Evolutionary conservation across 331 rosid species (phyloP), one percentile per base, ranked within the genome.

Genomic region (Rosa hybrid): DNA sequence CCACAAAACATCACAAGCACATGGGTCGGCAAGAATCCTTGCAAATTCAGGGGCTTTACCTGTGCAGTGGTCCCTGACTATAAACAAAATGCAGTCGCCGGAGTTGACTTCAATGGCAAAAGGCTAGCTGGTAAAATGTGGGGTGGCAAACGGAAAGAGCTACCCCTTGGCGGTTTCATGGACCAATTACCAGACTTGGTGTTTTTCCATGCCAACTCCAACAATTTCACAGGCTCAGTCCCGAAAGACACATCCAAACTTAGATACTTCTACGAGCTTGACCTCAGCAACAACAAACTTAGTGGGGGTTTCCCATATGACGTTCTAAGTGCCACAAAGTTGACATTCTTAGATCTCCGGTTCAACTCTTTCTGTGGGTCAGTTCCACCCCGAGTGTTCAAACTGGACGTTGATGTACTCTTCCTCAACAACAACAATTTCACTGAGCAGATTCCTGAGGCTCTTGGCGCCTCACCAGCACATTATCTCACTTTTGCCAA

Each of bases 121-220:
- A 2, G 1, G 48, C 12, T 45, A 27, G 1, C 30, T 27, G 30
- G 30, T 1, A 27, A 27, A 27, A 1, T 1, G 30, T 27, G 30
- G 12, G 11, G 11, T 45, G 48, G 48, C 53, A 82, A n/a, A n/a
- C n/a, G n/a, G n/a, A n/a, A n/a, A n/a, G n/a, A n/a, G n/a, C 30
- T 1, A 0, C 49, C 64, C 11, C 86, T 89, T 46, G 4, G 8
- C 0, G 81, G 77, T 0, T 59, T 90, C 54, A 1, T 87, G 1
- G 88, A 81, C 72, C 0, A 5, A 0, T 10, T 92, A 41, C 49
- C 46, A 0, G 92, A 92, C 13, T 6, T 86, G 13, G 48, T 86
- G 34, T 84, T 86, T 69, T 92, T 86, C 85, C 94, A 92, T 67
- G 92, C 84, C 0, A 90, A 92, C 78, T 89, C 94, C 81, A 92